Base-by-base conservation (phyloP, 1,284 basidiomycete genomes). In the Ceratobasidium sp. region DNA sequence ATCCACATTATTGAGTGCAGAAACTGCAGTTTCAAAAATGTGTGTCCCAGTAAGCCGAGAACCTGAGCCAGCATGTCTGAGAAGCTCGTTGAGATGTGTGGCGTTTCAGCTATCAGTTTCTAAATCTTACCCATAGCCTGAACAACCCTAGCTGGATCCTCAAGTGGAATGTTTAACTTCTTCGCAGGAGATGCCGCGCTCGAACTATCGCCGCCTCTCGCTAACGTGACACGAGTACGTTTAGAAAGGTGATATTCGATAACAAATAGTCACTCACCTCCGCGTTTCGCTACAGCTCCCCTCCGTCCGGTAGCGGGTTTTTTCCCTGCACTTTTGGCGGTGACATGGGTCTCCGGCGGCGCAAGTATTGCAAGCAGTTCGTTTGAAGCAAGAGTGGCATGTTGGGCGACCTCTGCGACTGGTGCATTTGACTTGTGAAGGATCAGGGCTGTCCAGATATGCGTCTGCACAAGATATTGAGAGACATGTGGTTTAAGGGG, bases 1-100 rank as follows among this genome's bases (percentile, higher is more conserved):
- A 87, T 81, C 56, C 88, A 88, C 0, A 92, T 86, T 64, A 92
- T 89, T 12, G 90, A 84, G 40, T 84, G 84, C 48, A 88, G 81
- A 20, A 84, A 79, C 46, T 88, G 87, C 20, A 91, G 83, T 67
- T 86, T 87, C 26, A 85, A 83, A 5, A 89, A 82, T 1, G 86
- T 81, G 66, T 88, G 84, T 0, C 89, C 89, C 0, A 89, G 84
- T 6, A 96, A 82, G 4, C 93, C 93, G n/a, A 94, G 87, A 40
- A 96, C 84, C 50, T 91, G 88, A 0, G 90, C 84, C 12, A 90
- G 86, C 78, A 91, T 88, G 68, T 91, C 94, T 93, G 81, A 23
- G 13, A 65, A 48, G 7, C 78, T 38, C 80, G 78, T 79, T 80
- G 80, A 64, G 78, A 15, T 67, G 57, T 33, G 15, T 80, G 68